These are phyloP conservation scores for Myxozyma mucilagina DNA, from an alignment of 805 yeast species.

Conservation along the genomic window DNA sequence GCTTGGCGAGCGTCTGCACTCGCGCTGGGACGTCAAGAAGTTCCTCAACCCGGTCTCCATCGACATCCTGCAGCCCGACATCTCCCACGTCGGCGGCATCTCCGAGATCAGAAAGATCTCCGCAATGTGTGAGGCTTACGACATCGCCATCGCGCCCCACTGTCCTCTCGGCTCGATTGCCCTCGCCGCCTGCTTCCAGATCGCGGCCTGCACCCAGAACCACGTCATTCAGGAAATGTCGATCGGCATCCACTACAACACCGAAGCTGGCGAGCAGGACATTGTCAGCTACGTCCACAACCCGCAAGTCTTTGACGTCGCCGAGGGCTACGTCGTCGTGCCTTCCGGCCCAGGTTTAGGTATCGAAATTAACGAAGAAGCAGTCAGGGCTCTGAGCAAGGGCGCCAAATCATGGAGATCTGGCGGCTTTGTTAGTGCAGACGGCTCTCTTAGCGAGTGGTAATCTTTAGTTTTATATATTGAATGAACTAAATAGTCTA, in stretches of 20 bases:
- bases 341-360: constrained; percentile 37
- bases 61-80: constrained; percentile 39
- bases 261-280: constrained; percentile 33
- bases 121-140: constrained; percentile 38
- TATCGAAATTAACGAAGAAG: constrained; percentile 32
- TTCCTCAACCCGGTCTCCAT: constrained; percentile 36
- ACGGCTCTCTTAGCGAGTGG: constrained; percentile 26
- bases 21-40: constrained; percentile 35
- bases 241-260: constrained; percentile 37
- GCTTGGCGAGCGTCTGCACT: constrained; percentile 37
- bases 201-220: constrained; percentile 34
- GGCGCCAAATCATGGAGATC: constrained; percentile 26
- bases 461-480: background rate
- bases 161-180: constrained; percentile 40
- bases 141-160: constrained; percentile 39
- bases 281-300: constrained; percentile 34
- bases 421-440: constrained; percentile 16
- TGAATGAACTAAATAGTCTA: background rate
- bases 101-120: constrained; percentile 38
- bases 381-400: constrained; percentile 16
- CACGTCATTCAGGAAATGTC: constrained; percentile 38
- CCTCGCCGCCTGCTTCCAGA: constrained; percentile 37
- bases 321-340: constrained; percentile 35
- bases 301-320: constrained; percentile 34
- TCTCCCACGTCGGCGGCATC: constrained; percentile 39